Evolutionary conservation across 139 green algal species (phyloP).

Genomic region (Coccomyxa sp.): DNA sequence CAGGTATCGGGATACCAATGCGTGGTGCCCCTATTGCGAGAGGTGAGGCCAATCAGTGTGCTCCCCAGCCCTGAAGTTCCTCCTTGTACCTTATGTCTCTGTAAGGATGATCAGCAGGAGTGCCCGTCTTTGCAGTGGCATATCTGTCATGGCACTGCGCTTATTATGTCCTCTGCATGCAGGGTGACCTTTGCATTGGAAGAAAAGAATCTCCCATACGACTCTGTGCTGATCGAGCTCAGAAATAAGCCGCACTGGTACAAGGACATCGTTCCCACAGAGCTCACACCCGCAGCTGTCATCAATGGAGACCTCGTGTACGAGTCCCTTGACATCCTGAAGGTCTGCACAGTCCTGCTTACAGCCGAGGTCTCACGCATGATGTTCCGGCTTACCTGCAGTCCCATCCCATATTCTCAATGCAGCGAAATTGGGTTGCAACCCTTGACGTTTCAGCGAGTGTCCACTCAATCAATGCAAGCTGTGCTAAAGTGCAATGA

Average conservation of each 20-base stretch:
- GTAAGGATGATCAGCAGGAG: too few relatives aligned
- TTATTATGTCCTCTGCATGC: not conserved
- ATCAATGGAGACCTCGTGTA: constrained; percentile 29
- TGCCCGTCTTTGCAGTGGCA: too few relatives aligned
- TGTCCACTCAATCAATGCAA: too few relatives aligned
- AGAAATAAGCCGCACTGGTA: constrained; percentile 33
- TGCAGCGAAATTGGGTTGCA: too few relatives aligned
- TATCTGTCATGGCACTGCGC: too few relatives aligned
- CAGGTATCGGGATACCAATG: constrained; percentile 35
- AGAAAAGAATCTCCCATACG: constrained; percentile 30
- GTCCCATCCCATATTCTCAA: too few relatives aligned
- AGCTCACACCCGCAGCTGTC: constrained; percentile 11
- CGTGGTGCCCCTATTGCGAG: constrained; percentile 31
- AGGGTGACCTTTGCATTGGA: constrained; percentile 8
- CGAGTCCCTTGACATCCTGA: constrained; percentile 27
- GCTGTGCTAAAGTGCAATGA: too few relatives aligned
- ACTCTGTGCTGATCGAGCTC: constrained; percentile 32
- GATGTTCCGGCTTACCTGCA: too few relatives aligned
- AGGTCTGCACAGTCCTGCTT: not conserved
- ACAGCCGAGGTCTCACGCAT: too few relatives aligned
- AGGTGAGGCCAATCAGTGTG: not conserved
- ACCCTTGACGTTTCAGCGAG: too few relatives aligned
- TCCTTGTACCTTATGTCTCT: not conserved
- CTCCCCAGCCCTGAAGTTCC: not conserved
- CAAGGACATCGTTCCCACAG: constrained; percentile 19